These are phyloP conservation scores for Trypanosoma brucei DNA, from an alignment of 208 protist species.

Conservation along the genomic window DNA sequence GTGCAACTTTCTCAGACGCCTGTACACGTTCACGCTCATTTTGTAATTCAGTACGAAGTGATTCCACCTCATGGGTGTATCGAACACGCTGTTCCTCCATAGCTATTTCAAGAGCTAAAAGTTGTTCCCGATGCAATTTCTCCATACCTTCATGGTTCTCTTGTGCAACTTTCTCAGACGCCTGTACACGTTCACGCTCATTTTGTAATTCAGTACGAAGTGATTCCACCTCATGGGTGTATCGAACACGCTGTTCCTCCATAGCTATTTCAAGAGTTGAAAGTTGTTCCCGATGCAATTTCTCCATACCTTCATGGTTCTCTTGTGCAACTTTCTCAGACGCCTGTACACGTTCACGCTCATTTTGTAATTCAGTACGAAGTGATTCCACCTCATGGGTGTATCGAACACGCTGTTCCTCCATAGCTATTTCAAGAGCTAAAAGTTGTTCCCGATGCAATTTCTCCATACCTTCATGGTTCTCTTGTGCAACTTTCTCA, in stretches of 20 bases:
- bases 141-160: constrained; percentile 54
- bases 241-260: background rate
- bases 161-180: constrained; percentile 10
- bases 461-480: constrained; percentile 14
- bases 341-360: constrained; percentile 14
- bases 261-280: background rate
- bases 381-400: constrained; percentile 7
- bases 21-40: background rate
- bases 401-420: constrained; percentile 20
- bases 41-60: constrained; percentile 32
- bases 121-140: constrained; percentile 57
- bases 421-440: constrained; percentile 3
- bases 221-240: background rate
- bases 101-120: constrained; percentile 52
- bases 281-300: constrained; percentile 2
- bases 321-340: constrained; percentile 2
- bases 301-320: background rate
- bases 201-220: background rate
- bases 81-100: constrained; percentile 16
- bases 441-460: constrained; percentile 16
- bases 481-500: constrained; percentile 8
- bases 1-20: background rate
- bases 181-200: background rate
- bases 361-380: background rate
- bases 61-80: constrained; percentile 35